Conservation (phyloP, 108 stramenopile species). For the Bacterosira constricta region DNA sequence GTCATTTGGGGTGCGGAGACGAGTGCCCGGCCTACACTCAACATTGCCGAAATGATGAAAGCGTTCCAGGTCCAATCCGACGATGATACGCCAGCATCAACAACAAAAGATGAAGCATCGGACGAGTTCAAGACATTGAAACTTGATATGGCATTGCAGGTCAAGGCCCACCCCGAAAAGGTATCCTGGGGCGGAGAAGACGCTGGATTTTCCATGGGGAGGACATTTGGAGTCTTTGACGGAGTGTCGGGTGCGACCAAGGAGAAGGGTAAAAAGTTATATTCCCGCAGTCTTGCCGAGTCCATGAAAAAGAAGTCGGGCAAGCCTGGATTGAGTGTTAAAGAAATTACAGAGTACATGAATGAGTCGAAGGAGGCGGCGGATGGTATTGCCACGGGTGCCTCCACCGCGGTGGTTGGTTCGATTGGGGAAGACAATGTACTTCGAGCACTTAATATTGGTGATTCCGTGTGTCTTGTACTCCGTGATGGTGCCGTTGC, state of each 20-base stretch:
- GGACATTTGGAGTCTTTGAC: constrained; percentile 89
- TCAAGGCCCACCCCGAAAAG: constrained; percentile 84
- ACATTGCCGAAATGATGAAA: constrained; percentile 54
- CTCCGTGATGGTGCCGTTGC: constrained; percentile 67
- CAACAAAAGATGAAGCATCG: constrained; percentile 7
- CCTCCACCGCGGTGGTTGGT: constrained; percentile 82
- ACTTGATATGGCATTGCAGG: constrained; percentile 61
- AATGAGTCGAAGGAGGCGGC: constrained; percentile 65
- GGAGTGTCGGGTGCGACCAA: constrained; percentile 89
- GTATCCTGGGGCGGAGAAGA: constrained; percentile 89
- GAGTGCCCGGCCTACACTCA: constrained; percentile 39
- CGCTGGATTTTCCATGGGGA: constrained; percentile 70
- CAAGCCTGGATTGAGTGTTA: constrained; percentile 46
- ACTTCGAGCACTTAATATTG: constrained; percentile 75
- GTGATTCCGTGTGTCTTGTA: constrained; percentile 80
- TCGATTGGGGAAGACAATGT: constrained; percentile 78
- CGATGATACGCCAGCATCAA: constrained; percentile 20
- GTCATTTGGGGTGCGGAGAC: constrained; percentile 49
- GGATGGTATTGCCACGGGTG: constrained; percentile 75
- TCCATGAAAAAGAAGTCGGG: constrained; percentile 54
- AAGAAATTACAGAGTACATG: constrained; percentile 62
- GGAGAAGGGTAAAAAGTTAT: constrained; percentile 70
- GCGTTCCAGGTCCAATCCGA: constrained; percentile 34
- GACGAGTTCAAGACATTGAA: constrained; percentile 30
- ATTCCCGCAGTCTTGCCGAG: constrained; percentile 70